Base-by-base conservation (phyloP, 148 eudicot genomes). In the Rhododendron mucronatum region DNA sequence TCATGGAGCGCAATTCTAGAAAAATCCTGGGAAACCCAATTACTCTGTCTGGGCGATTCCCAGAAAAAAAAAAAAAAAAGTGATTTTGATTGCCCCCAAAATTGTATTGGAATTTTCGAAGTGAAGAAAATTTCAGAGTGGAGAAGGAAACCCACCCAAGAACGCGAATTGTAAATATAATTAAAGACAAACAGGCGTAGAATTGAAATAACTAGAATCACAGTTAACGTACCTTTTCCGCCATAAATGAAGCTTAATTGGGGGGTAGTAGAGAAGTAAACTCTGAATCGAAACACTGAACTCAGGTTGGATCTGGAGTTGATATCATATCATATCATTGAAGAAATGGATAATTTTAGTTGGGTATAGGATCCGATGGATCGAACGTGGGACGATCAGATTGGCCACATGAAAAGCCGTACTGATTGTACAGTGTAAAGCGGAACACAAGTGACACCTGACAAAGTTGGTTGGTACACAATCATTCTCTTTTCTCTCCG, bases 241-340 rank as follows among this genome's bases (percentile, higher is more conserved):
- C 86, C 88, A 86, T 86, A 81, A 82, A 84, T 83, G 84, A 83
- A 74, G 78, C 10, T 80, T 50, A 84, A 69, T 23, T 3, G 23
- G 77, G 20, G 61, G 30, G 59, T 55, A 55, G 21, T 5, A 20
- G 55, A 53, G 57, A 59, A 45, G 82, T 47, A 84, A 83, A 16
- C 69, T 81, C 23, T 30, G 83, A 80, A 86, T 28, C n/a, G 50
- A 71, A 88, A 85, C 91, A 87, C 88, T 88, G 87, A n/a, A 26
- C 0, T 13, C 51, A 37, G 53, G 37, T 48, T 69, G 67, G 48
- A 83, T 82, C 83, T 44, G 84, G 87, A 82, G 65, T 55, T 55
- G 57, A 53, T 53, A 53, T 53, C 12, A 47, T 39, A 5, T 39
- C 50, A 13, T 50, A 12, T 51, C 61, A 55, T 15, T 16, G 18